Evolutionary conservation across 768 basidiomycete species (phyloP).

Genomic region (Tulasnella sp.): DNA sequence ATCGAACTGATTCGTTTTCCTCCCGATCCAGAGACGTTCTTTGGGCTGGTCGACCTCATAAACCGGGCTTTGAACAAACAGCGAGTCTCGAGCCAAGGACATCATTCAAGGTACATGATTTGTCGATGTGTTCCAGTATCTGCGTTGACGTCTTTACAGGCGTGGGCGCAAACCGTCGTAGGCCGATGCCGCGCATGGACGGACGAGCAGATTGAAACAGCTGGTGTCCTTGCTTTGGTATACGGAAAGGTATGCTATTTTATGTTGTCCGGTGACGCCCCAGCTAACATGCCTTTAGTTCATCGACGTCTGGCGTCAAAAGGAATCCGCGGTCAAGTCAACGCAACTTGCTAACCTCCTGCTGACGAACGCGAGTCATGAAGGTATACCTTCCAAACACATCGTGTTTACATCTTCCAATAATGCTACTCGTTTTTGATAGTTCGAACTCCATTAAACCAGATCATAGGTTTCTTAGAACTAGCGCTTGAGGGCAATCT

Average conservation of each 20-base stretch:
- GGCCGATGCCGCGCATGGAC: slow-evolving; percentile 62
- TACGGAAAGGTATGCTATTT: slow-evolving; percentile 48
- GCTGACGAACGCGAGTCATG: slow-evolving; percentile 71
- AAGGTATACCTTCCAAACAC: slow-evolving; percentile 38
- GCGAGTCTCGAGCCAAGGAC: slow-evolving; percentile 56
- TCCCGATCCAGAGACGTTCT: slow-evolving; percentile 38
- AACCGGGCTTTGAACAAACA: slow-evolving; percentile 28
- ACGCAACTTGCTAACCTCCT: slow-evolving; percentile 63
- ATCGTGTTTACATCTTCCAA: not conserved
- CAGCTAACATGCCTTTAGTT: slow-evolving; percentile 34
- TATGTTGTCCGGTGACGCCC: not conserved
- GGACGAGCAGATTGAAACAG: slow-evolving; percentile 73
- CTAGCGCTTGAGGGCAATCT: slow-evolving; percentile 65
- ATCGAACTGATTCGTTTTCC: not conserved
- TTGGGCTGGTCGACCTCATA: slow-evolving; percentile 69
- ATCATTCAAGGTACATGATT: slow-evolving; percentile 43
- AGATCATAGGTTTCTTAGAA: slow-evolving; percentile 76
- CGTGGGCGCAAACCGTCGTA: slow-evolving; percentile 62
- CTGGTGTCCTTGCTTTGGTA: slow-evolving; percentile 62
- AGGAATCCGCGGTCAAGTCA: slow-evolving; percentile 56
- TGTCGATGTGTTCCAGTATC: not conserved
- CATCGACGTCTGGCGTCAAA: slow-evolving; percentile 78
- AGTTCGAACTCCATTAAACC: slow-evolving; percentile 68
- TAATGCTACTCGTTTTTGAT: not conserved
- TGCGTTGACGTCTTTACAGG: slow-evolving; percentile 18